Percentiles rank a stretch among this genome's conserved stretches.
Evolutionary conservation across 2,329 filamentous ascomycete species (phyloP).

Genomic region (Nemania serpens): DNA sequence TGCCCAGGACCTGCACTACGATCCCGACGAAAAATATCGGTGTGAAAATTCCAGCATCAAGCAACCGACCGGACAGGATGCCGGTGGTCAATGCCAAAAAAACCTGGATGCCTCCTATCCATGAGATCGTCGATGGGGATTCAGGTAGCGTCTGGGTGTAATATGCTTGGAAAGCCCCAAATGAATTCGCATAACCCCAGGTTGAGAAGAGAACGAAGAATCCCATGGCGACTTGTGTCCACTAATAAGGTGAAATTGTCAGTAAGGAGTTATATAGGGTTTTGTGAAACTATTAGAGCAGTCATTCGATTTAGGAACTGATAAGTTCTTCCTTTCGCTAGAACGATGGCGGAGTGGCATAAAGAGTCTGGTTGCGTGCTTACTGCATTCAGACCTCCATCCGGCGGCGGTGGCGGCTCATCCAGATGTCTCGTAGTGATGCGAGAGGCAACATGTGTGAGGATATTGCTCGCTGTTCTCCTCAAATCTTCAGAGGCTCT

Average conservation of each 20-base stretch:
- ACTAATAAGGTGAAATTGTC: constrained; percentile 28
- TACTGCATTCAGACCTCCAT: constrained; percentile 39
- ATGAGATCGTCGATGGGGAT: constrained; percentile 47
- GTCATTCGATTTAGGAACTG: not conserved
- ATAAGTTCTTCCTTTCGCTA: not conserved
- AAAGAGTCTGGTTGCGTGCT: constrained; percentile 10
- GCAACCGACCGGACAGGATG: constrained; percentile 48
- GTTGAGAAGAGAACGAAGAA: constrained; percentile 50
- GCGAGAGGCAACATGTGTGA: constrained; percentile 38
- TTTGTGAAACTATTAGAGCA: not conserved
- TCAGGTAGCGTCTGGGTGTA: constrained; percentile 45
- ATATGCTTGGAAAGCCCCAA: constrained; percentile 53
- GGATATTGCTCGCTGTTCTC: constrained; percentile 38
- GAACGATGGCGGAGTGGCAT: not conserved
- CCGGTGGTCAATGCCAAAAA: constrained; percentile 50
- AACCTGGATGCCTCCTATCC: constrained; percentile 52
- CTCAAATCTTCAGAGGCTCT: constrained; percentile 33
- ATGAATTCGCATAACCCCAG: constrained; percentile 53
- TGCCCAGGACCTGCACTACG: constrained; percentile 48
- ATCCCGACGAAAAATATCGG: constrained; percentile 46
- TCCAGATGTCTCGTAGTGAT: constrained; percentile 39
- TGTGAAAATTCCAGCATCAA: constrained; percentile 51
- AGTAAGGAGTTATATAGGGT: not conserved
- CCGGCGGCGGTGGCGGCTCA: constrained; percentile 40
- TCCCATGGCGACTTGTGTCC: constrained; percentile 44